Conservation (phyloP, 1,284 basidiomycete genomes). For the Gymnopus androsaceus region DNA sequence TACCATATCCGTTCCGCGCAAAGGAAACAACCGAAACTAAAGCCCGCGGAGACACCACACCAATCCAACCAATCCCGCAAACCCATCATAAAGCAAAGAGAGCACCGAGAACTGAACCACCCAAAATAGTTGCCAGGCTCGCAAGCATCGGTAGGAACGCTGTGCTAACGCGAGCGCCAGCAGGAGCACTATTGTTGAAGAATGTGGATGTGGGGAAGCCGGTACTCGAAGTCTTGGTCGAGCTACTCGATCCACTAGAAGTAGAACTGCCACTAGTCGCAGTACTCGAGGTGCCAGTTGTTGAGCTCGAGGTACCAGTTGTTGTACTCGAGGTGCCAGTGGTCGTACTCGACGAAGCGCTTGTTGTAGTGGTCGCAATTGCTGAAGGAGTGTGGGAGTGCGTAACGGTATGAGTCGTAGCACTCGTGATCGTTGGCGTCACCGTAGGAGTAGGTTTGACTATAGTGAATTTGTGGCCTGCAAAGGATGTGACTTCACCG, state of each 20-base stretch:
- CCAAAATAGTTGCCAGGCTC: neutral
- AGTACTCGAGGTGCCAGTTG: neutral
- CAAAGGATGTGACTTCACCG: neutral
- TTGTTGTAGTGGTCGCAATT: too few species aligned
- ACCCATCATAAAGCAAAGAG: neutral
- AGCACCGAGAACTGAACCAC: neutral
- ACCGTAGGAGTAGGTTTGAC: neutral
- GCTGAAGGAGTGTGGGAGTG: too few species aligned
- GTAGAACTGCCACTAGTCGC: neutral
- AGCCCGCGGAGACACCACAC: too few species aligned
- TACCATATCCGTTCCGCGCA: too few species aligned
- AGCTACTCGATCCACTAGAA: too few species aligned
- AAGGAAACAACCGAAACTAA: too few species aligned
- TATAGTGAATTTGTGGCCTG: neutral
- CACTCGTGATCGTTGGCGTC: too few species aligned
- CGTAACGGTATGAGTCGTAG: too few species aligned
- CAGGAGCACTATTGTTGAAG: neutral
- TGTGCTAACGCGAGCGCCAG: neutral
- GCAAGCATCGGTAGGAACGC: neutral
- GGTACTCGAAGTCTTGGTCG: too few species aligned
- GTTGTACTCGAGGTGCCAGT: too few species aligned
- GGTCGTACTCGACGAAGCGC: too few species aligned
- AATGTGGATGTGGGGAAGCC: too few species aligned
- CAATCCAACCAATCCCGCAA: neutral
- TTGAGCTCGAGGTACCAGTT: neutral